Evolutionary conservation across 2,329 filamentous ascomycete genomes (phyloP), one percentile per base, ranked within the genome.

Genomic region (Meredithiella fracta): DNA sequence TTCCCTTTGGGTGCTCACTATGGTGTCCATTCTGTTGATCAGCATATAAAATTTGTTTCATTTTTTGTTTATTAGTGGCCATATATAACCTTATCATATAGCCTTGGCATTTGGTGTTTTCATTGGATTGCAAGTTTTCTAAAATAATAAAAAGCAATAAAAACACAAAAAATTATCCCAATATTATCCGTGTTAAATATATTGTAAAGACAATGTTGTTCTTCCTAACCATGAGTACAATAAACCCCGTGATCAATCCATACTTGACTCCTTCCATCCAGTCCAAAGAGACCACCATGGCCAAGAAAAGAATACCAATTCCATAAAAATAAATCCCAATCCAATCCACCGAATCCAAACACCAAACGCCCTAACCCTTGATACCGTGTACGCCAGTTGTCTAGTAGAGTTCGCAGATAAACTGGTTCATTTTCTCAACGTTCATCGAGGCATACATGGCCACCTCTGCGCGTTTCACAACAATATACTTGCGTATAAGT

Each of bases 401-500:
- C 22, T 74, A 81, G 61, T 86, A 87, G 60, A 82, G 69, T 63
- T 84, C 80, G 60, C 85, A 73, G 56, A 86, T 66, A 78, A 82
- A 87, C 14, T 69, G 65, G 60, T 72, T 71, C 53, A 73, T 71
- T 58, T 75, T 67, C 2, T 68, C 65, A 3, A 69, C 67, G 0
- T 61, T 62, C 74, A 86, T 78, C 1, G 64, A 63, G 8, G 65
- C 66, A 58, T 81, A 62, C 62, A 79, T 67, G 20, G 67, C 67
- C 60, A 73, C 64, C 68, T 87, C 83, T 1, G 68, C 73, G 59
- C 69, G 69, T 69, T 86, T 86, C 60, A 83, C 70, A 0, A 65
- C 65, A 1, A 76, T 47, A 62, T 83, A 87, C 50, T 76, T 70
- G 31, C 72, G 65, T 3, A 85, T 74, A 17, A 83, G 62, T 2